Conservation (phyloP, 2,329 filamentous ascomycete species). For the Ceratocystis smalleyi region DNA sequence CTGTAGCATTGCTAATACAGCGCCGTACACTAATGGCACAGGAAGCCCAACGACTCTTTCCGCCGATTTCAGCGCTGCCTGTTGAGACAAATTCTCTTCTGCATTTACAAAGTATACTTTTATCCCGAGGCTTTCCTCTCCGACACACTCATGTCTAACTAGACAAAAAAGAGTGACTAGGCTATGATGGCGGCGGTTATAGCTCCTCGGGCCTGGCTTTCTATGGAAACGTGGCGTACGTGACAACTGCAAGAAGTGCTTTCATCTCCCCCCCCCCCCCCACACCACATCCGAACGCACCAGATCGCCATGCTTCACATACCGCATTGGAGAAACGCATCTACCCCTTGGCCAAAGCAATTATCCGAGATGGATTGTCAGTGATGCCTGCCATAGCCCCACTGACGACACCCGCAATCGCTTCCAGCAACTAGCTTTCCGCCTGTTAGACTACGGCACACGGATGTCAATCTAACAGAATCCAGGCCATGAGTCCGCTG, state of each 20-base stretch:
- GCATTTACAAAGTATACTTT: neutral
- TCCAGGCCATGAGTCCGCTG: neutral
- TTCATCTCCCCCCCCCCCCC: too few species aligned
- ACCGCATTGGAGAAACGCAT: neutral
- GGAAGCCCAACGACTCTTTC: neutral
- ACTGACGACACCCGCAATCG: neutral
- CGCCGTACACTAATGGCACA: neutral
- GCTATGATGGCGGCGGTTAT: neutral
- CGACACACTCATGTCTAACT: neutral
- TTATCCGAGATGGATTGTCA: neutral
- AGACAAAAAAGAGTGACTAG: neutral
- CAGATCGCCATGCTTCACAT: neutral
- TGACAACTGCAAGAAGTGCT: neutral
- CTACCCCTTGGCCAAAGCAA: neutral
- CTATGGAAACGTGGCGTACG: neutral
- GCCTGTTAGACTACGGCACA: neutral
- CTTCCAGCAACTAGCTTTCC: neutral
- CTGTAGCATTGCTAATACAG: neutral
- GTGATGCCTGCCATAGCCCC: neutral
- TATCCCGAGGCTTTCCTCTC: neutral
- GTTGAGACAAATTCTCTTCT: neutral
- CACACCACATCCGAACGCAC: neutral
- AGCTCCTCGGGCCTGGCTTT: neutral
- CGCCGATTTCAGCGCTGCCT: neutral
- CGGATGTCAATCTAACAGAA: neutral